Base-by-base conservation (phyloP, 371 early-diverging fungal species). In the Capillidium rhysosporum region DNA sequence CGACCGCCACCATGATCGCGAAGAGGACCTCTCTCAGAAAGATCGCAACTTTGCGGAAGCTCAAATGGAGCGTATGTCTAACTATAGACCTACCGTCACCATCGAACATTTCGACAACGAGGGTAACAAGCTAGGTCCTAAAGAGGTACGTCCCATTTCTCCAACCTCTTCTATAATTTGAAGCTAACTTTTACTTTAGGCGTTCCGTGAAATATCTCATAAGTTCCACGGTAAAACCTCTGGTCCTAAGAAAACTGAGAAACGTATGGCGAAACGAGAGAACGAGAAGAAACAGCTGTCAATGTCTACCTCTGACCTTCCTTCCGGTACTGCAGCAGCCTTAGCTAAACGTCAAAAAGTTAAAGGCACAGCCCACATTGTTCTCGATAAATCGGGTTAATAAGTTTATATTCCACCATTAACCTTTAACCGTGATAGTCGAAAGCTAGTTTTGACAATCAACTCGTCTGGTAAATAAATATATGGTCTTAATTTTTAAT, bases 231-330 rank as follows among this genome's bases (percentile, higher is more conserved):
- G 96, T 26, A 86, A 86, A 59, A 70, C 74, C 1, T 79, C 89
- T 16, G 95, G 97, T 44, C 92, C 92, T 62, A 74, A 79, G 65
- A 95, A 95, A 76, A 86, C 84, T 4, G 97, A 96, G 63, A 92
- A 89, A 69, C 67, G 82, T 7, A 68, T 86, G 63, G 68, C 69
- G 52, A 87, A 85, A 61, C 61, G 86, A 31, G 84, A 87, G 57
- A 84, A 86, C 44, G 89, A 90, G 60, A 75, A 77, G 46, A 72
- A 75, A 54, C 65, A 82, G 59, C 64, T 82, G 64, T 72, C 76
- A 57, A 84, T 86, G 71, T 34, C 77, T 46, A 82, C 76, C 52
- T 72, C 71, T 2, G 86, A 87, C 57, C 82, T 82, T 2, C 86
- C 92, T 1, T 76, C 84, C 28, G 79, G 82, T 45, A 70, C 83